Percentiles rank a stretch among this genome's conserved stretches.
Evolutionary conservation across 495 filamentous ascomycete genomes (phyloP).

Genomic region (Neurospora sp.): DNA sequence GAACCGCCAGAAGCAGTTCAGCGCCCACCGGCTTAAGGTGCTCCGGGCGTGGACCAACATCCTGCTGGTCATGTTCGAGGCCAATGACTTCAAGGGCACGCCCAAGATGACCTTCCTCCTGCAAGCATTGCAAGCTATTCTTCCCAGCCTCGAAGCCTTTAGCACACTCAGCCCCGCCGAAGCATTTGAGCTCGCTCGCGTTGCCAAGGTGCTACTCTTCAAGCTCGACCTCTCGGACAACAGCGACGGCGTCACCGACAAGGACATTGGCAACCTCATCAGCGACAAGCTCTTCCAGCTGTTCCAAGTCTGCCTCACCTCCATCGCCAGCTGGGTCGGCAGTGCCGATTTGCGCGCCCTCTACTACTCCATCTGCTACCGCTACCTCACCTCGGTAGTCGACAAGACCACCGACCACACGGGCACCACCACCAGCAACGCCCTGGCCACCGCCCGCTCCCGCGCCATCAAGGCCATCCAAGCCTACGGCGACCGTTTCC

Average conservation of each 20-base stretch:
- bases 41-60: slow-evolving; percentile 75
- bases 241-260: slow-evolving; percentile 29
- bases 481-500: slow-evolving; percentile 60
- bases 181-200: slow-evolving; percentile 61
- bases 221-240: slow-evolving; percentile 50
- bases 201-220: slow-evolving; percentile 67
- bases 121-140: slow-evolving; percentile 70
- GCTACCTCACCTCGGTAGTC: slow-evolving; percentile 67
- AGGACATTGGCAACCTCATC: slow-evolving; percentile 53
- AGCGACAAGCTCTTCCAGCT: slow-evolving; percentile 85
- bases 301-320: slow-evolving; percentile 71
- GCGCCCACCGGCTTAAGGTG: slow-evolving; percentile 47
- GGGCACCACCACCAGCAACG: slow-evolving; percentile 2
- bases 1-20: slow-evolving; percentile 55
- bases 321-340: slow-evolving; percentile 60
- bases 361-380: slow-evolving; percentile 81
- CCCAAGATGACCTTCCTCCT: slow-evolving; percentile 65
- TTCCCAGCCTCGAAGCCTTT: slow-evolving; percentile 72
- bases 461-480: slow-evolving; percentile 69
- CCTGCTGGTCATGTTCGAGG: slow-evolving; percentile 64
- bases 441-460: slow-evolving; percentile 35
- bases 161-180: slow-evolving; percentile 52
- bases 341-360: slow-evolving; percentile 62
- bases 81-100: slow-evolving; percentile 59
- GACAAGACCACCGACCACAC: slow-evolving; percentile 29